A percentile compares a stretch with the other conserved stretches of the same genome.
Conservation (phyloP, 192 early-diverging fungal genomes). For the Mortierella antarctica region DNA sequence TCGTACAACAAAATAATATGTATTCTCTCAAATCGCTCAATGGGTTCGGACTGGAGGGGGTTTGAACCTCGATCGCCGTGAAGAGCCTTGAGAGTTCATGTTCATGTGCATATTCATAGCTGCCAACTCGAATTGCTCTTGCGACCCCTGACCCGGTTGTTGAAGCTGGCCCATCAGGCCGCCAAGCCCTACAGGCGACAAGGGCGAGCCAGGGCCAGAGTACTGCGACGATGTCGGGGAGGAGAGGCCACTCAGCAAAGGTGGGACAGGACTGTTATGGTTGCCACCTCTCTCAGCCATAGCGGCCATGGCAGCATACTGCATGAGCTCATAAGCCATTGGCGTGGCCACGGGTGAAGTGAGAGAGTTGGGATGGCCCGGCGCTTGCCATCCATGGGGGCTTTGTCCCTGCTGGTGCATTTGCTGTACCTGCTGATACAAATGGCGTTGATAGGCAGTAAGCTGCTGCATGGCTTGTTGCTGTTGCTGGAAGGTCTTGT, state of each 20-base stretch:
- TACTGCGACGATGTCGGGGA: slow-evolving; percentile 8
- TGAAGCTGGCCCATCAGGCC: slow-evolving; percentile 13
- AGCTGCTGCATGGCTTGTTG: slow-evolving; percentile 49
- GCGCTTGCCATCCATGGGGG: slow-evolving; percentile 10
- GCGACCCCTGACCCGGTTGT: neutral
- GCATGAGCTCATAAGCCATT: slow-evolving; percentile 43
- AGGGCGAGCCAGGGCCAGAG: neutral
- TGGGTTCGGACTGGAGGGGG: slow-evolving; percentile 28
- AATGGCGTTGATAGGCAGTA: slow-evolving; percentile 38
- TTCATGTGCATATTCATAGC: slow-evolving; percentile 37
- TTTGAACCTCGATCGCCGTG: slow-evolving; percentile 39
- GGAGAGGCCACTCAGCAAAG: slow-evolving; percentile 5
- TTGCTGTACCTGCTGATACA: slow-evolving; percentile 42
- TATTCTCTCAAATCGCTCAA: neutral
- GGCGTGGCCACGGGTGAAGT: slow-evolving; percentile 12
- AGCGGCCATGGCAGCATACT: slow-evolving; percentile 37
- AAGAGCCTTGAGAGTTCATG: slow-evolving; percentile 40
- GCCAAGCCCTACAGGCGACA: neutral
- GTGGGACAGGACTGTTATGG: slow-evolving; percentile 8
- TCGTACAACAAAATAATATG: neutral
- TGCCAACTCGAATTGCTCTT: slow-evolving; percentile 22
- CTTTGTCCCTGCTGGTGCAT: slow-evolving; percentile 18
- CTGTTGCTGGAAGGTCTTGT: slow-evolving; percentile 47
- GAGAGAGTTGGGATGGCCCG: neutral
- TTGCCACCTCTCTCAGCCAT: neutral